phyloP scores from a whole-genome alignment of 2,329 filamentous ascomycete species.

The Ascochyta lentis region DNA sequence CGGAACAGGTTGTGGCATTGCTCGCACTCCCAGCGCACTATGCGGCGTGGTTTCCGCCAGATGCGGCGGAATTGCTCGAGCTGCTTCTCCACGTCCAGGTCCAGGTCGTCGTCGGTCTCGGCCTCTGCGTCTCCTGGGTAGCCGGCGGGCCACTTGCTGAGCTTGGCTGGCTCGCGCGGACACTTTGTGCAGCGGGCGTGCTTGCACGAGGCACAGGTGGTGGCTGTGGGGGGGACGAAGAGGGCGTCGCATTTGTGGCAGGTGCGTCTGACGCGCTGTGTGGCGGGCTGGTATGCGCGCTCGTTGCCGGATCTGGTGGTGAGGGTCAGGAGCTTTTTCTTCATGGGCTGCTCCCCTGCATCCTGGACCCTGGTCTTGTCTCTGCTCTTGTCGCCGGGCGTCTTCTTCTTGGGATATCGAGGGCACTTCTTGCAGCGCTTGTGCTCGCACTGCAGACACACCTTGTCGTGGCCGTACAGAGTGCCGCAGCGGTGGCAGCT shows the following conservation, averaged over 20 bases:
- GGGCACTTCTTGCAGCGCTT: slow-evolving; percentile 80
- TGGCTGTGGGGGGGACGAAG: slow-evolving; percentile 61
- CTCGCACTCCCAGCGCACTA: slow-evolving; percentile 63
- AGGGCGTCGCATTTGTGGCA: slow-evolving; percentile 76
- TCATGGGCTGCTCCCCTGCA: slow-evolving; percentile 56
- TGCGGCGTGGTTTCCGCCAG: slow-evolving; percentile 54
- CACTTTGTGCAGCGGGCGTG: slow-evolving; percentile 82
- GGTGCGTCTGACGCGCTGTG: slow-evolving; percentile 74
- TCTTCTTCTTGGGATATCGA: slow-evolving; percentile 72
- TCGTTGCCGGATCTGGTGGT: slow-evolving; percentile 72
- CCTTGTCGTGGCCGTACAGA: slow-evolving; percentile 73
- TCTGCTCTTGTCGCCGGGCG: slow-evolving; percentile 38
- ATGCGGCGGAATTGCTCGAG: slow-evolving; percentile 44
- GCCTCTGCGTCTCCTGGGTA: slow-evolving; percentile 68
- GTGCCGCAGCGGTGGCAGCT: slow-evolving; percentile 83
- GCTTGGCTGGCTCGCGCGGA: slow-evolving; percentile 77
- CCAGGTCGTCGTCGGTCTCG: slow-evolving; percentile 41
- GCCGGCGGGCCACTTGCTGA: slow-evolving; percentile 71
- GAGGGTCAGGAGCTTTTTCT: slow-evolving; percentile 63
- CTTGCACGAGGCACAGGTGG: slow-evolving; percentile 71
- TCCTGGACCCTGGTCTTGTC: slow-evolving; percentile 32
- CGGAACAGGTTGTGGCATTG: slow-evolving; percentile 67
- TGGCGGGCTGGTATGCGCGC: slow-evolving; percentile 72
- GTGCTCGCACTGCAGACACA: slow-evolving; percentile 80
- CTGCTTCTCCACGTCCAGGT: slow-evolving; percentile 33